phyloP scores from a whole-genome alignment of 1,139 yeast species.

The Suhomyces kunorum region DNA sequence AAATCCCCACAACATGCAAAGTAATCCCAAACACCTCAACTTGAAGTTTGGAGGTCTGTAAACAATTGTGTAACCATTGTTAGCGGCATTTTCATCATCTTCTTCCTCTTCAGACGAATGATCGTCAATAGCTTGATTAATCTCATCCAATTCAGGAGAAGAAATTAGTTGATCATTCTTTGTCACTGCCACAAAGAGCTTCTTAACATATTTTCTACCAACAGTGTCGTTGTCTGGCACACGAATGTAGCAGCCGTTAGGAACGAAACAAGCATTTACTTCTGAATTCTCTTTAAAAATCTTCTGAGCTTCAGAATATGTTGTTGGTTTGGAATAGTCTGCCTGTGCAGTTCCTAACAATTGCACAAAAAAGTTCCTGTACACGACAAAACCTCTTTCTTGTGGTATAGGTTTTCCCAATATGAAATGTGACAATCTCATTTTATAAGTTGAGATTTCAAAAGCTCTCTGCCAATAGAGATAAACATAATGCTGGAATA shows the following conservation, averaged over 20 bases:
- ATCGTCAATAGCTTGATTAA: slow-evolving; percentile 6
- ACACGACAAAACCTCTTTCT: slow-evolving; percentile 73
- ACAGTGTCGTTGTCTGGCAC: slow-evolving; percentile 85
- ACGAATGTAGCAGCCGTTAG: slow-evolving; percentile 78
- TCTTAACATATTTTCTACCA: slow-evolving; percentile 61
- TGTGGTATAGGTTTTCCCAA: slow-evolving; percentile 65
- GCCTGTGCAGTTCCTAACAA: slow-evolving; percentile 46
- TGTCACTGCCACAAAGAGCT: slow-evolving; percentile 79
- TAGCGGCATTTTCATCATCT: slow-evolving; percentile 47
- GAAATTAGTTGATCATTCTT: slow-evolving; percentile 67
- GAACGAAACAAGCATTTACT: slow-evolving; percentile 57
- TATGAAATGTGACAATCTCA: slow-evolving; percentile 79
- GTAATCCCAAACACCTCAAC: slow-evolving; percentile 54
- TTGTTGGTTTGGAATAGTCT: slow-evolving; percentile 60
- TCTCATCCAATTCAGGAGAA: slow-evolving; percentile 7
- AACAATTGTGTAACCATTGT: slow-evolving; percentile 70
- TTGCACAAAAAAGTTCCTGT: slow-evolving; percentile 51
- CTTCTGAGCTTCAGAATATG: slow-evolving; percentile 45
- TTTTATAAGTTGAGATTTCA: slow-evolving; percentile 51
- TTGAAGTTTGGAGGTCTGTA: slow-evolving; percentile 84
- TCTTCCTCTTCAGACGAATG: slow-evolving; percentile 36
- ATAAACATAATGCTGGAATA: slow-evolving; percentile 39
- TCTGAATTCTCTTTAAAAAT: slow-evolving; percentile 44
- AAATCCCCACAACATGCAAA: slow-evolving; percentile 68
- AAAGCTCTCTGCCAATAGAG: slow-evolving; percentile 67